phyloP scores from a whole-genome alignment of 768 basidiomycete genomes.

The Ramaria sp. region DNA sequence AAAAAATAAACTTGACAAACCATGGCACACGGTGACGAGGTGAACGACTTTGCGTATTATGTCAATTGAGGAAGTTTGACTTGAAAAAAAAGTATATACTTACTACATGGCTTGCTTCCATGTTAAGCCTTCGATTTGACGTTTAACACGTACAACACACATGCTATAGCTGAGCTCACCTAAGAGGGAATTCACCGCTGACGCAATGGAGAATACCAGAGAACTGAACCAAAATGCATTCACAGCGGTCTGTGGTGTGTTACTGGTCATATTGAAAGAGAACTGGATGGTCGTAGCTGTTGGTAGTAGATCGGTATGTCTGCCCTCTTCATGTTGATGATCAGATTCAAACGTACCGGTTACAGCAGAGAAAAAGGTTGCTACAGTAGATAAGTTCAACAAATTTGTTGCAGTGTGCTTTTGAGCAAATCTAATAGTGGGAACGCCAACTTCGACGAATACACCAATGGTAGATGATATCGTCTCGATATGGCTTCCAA shows the following conservation, averaged over 20 bases:
- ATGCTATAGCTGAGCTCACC: slow-evolving; percentile 15
- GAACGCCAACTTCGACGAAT: slow-evolving; percentile 73
- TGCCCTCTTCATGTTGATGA: background rate
- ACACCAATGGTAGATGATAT: slow-evolving; percentile 58
- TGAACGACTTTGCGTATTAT: slow-evolving; percentile 40
- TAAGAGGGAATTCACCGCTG: slow-evolving; percentile 67
- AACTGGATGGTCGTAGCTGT: slow-evolving; percentile 41
- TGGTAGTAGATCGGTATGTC: background rate
- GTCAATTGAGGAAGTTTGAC: slow-evolving; percentile 12
- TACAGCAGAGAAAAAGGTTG: slow-evolving; percentile 69
- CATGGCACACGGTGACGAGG: slow-evolving; percentile 68
- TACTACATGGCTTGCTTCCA: slow-evolving; percentile 83
- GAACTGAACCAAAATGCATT: slow-evolving; percentile 70
- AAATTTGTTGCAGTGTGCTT: slow-evolving; percentile 61
- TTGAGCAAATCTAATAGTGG: slow-evolving; percentile 67
- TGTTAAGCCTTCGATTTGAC: slow-evolving; percentile 31
- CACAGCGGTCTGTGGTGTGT: slow-evolving; percentile 37
- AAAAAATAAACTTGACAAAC: slow-evolving; percentile 16
- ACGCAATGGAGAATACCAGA: slow-evolving; percentile 65
- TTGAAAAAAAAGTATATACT: slow-evolving; percentile 21
- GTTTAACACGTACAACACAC: background rate
- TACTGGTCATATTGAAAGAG: slow-evolving; percentile 38
- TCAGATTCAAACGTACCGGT: slow-evolving; percentile 40
- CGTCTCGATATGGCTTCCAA: slow-evolving; percentile 57
- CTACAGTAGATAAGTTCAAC: slow-evolving; percentile 64